Base-by-base conservation (phyloP, 768 basidiomycete genomes). In the Mycena epipterygia region DNA sequence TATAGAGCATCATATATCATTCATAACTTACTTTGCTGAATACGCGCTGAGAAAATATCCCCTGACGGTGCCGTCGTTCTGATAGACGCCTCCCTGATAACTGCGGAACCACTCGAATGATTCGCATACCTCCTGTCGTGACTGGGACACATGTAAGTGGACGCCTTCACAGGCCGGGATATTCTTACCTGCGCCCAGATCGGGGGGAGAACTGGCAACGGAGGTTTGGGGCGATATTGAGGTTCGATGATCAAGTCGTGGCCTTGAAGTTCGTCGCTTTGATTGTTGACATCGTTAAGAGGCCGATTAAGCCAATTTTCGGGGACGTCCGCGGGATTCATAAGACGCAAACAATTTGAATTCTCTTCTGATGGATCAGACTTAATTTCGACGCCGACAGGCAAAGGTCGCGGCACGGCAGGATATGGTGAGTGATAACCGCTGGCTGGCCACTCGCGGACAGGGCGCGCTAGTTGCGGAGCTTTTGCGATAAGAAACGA, bases 101-200 rank as follows among this genome's bases (percentile, higher is more conserved):
- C 88, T 90, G 35, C 89, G 84, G 78, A 93, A 93, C 86, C 89
- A 91, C 25, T 90, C 89, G 55, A 91, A 89, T 6, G 91, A 88
- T 78, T 95, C 94, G 81, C 94, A 95, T 2, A 95, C 86, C 80
- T 95, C 94, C 81, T 95, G 93, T 46, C 94, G 89, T 29, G 93
- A 92, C 93, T 95, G 62, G 57, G 23, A 19, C 49, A 71, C 29
- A 33, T 27, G 41, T 72, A 14, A 74, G 32, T 30, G 14, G 56
- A 23, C 14, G 42, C 14, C 16, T 32, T 14, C 35, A 25, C 33
- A 49, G 23, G 51, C 19, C 21, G 12, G 30, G 33, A 19, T 33
- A 25, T 69, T 64, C 39, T 61, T 25, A 52, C 55, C 56, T 30
- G 48, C 2, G 19, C 59, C 59, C 59, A 61, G 13, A 61, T 48